Evolutionary conservation across 225 moss, liverwort and hornwort genomes (phyloP), one percentile per base, ranked within the genome.

Genomic region (Climacium dendroides): DNA sequence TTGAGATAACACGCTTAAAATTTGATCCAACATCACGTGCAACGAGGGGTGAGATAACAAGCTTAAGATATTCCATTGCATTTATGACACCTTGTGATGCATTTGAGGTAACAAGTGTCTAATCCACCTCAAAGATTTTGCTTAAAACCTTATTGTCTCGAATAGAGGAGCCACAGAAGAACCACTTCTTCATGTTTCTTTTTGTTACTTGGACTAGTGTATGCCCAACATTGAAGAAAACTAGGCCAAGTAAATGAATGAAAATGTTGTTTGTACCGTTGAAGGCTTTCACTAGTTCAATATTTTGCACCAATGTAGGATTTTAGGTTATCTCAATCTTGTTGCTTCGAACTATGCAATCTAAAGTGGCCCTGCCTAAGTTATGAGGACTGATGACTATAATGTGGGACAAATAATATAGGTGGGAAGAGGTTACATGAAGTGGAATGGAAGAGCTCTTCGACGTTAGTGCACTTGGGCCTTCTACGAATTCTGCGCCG

Each of bases 371-470:
- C 73, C 47, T 59, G 47, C 6, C 13, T 25, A 32, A 25, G 30
- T 35, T 83, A 57, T 64, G 85, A 30, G 61, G 39, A 72, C 74
- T 90, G 41, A 85, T 24, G 19, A 47, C 30, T 83, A 13, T n/a
- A 69, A 29, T n/a, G 50, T 58, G 71, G 26, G 50, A 79, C 58
- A 74, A 84, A 73, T 28, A 57, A 52, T 84, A 35, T 92, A 96
- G 98, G 91, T 67, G 94, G 92, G 58, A 90, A 88, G 85, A 93
- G 91, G 82, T 83, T 92, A 24, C 78, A 90, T 80, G 89, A 93
- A 81, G 88, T 99, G 61, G 93, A 94, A 69, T 99, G 99, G 99
- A 94, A 91, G 63, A 93, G 95, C 93, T 89, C 87, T 22, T 93
- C 90, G 50, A 94, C 94, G 19, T 89, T 96, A 77, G 88, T 96